Evolutionary conservation across 768 basidiomycete species (phyloP).

Genomic region (Suillus americanus): DNA sequence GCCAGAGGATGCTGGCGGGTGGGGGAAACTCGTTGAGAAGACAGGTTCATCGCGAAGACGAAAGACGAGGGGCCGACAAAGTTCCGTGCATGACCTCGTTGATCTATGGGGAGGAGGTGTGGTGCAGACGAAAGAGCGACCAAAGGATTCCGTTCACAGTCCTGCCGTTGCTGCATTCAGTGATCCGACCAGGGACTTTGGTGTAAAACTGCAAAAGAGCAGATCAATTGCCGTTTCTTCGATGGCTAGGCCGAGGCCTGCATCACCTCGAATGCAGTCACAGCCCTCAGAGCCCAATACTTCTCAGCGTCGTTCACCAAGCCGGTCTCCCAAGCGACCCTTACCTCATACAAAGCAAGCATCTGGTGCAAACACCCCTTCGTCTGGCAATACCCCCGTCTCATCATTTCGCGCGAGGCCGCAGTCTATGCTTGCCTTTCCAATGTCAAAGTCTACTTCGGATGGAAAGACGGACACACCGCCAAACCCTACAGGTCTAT

Average conservation of each 20-base stretch:
- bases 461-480: slow-evolving; percentile 37
- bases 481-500: slow-evolving; percentile 34
- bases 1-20: slow-evolving; percentile 47
- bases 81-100: slow-evolving; percentile 82
- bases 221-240: slow-evolving; percentile 19
- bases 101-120: slow-evolving; percentile 71
- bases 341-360: slow-evolving; percentile 31
- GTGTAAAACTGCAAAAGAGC: slow-evolving; percentile 18
- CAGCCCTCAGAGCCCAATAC: slow-evolving; percentile 12
- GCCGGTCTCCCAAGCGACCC: slow-evolving; percentile 29
- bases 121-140: slow-evolving; percentile 43
- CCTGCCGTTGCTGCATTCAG: slow-evolving; percentile 18
- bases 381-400: slow-evolving; percentile 23
- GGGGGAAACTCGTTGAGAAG: slow-evolving; percentile 23
- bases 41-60: slow-evolving; percentile 29
- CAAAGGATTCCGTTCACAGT: slow-evolving; percentile 22
- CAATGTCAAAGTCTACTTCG: slow-evolving; percentile 41
- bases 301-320: slow-evolving; percentile 24
- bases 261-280: slow-evolving; percentile 25
- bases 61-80: slow-evolving; percentile 61
- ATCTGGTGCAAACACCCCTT: slow-evolving; percentile 23
- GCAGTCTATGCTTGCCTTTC: slow-evolving; percentile 80
- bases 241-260: slow-evolving; percentile 19
- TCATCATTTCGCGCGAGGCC: slow-evolving; percentile 58
- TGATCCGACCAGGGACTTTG: slow-evolving; percentile 15